Evolutionary conservation across 163 green algal genomes (phyloP).

Genomic region (Chlamydomonas reinhardtii): DNA sequence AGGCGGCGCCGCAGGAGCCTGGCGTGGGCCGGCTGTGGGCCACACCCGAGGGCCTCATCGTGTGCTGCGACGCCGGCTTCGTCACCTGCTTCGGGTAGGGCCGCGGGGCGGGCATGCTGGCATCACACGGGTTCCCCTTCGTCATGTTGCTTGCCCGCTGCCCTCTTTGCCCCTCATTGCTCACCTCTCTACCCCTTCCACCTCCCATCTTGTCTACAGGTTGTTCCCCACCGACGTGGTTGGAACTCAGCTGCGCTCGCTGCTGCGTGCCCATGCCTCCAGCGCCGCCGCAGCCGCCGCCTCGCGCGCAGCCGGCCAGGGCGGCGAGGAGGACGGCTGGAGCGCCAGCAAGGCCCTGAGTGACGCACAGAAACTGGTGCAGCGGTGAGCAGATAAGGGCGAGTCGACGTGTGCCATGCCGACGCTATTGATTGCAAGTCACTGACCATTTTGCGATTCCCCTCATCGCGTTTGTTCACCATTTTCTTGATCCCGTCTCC

Average conservation of each 20-base stretch:
- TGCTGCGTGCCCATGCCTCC: neutral
- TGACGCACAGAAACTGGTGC: slow-evolving; percentile 14
- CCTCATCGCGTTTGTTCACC: too few relatives aligned
- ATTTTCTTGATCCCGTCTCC: neutral
- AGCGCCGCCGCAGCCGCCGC: neutral
- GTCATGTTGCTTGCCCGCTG: too few relatives aligned
- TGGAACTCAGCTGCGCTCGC: slow-evolving; percentile 22
- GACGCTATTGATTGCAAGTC: too few relatives aligned
- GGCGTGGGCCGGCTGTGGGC: slow-evolving; percentile 26
- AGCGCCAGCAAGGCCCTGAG: slow-evolving; percentile 14
- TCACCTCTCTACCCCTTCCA: neutral
- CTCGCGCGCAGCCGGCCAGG: too few relatives aligned
- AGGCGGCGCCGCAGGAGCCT: slow-evolving; percentile 6
- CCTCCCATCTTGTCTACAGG: neutral
- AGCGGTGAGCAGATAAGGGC: slow-evolving; percentile 5
- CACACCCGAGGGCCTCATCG: slow-evolving; percentile 24
- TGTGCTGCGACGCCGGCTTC: slow-evolving; percentile 43
- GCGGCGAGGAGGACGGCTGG: slow-evolving; percentile 4
- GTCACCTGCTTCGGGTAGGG: slow-evolving; percentile 34
- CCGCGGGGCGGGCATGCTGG: too few relatives aligned
- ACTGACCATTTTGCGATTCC: too few relatives aligned
- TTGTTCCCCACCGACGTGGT: slow-evolving; percentile 19
- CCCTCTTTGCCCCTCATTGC: neutral
- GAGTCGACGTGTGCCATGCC: too few relatives aligned
- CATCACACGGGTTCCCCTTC: too few relatives aligned